These are phyloP conservation scores for Coleophoma crateriformis DNA, from an alignment of 2,329 filamentous ascomycete species.

Conservation along the genomic window DNA sequence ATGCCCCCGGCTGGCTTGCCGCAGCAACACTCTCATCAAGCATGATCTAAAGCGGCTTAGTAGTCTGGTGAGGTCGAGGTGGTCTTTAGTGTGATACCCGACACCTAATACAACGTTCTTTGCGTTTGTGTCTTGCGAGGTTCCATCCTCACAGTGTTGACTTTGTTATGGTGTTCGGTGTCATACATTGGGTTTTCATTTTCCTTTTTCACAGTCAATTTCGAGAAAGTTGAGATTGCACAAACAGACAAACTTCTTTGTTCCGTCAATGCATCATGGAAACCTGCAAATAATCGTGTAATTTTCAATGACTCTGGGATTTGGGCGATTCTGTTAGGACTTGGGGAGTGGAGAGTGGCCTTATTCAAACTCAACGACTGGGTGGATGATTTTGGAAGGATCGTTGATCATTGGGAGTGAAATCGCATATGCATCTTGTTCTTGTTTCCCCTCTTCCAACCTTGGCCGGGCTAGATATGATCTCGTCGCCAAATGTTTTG, in stretches of 20 bases:
- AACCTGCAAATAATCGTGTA: slow-evolving; percentile 19
- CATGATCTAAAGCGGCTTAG: slow-evolving; percentile 38
- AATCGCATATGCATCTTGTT: no score
- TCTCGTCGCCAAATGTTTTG: no score
- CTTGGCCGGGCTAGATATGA: no score
- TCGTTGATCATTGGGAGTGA: no score
- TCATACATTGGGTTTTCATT: slow-evolving; percentile 18
- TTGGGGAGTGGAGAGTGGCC: no score
- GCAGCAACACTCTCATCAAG: slow-evolving; percentile 76
- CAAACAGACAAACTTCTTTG: slow-evolving; percentile 1
- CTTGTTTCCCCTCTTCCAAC: no score
- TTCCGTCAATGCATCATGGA: slow-evolving; percentile 3
- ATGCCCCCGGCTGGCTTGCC: slow-evolving; percentile 77
- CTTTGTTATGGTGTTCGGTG: slow-evolving; percentile 24
- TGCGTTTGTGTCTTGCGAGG: slow-evolving; percentile 23
- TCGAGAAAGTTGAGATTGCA: slow-evolving; percentile 3
- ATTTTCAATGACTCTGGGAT: slow-evolving; percentile 8
- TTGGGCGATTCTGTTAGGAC: no score
- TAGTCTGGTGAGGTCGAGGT: slow-evolving; percentile 20
- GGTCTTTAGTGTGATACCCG: slow-evolving; percentile 48
- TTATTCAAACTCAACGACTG: no score
- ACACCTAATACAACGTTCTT: slow-evolving; percentile 39
- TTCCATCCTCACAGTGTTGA: slow-evolving; percentile 18
- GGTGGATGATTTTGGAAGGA: no score
- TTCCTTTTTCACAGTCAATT: slow-evolving; percentile 4